These are phyloP conservation scores for Arabidopsis thaliana DNA, from an alignment of 345 rosid genomes.

Conservation along the genomic window TAIR10.1 NC_003075.7:16483001-16483500, in stretches of 20 bases:
- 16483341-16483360: slow-evolving; percentile 92
- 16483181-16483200: slow-evolving; percentile 83
- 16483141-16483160: slow-evolving; percentile 86
- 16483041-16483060: neutral
- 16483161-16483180: slow-evolving; percentile 89
- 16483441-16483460: slow-evolving; percentile 69
- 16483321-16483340: slow-evolving; percentile 77
- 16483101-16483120: slow-evolving; percentile 99
- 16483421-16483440: slow-evolving; percentile 83
- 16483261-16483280: slow-evolving; percentile 71
- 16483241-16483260: slow-evolving; percentile 74
- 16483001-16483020: slow-evolving; percentile 24
- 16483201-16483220: slow-evolving; percentile 88
- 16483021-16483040: slow-evolving; percentile 25
- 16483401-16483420: slow-evolving; percentile 82
- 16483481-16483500: neutral
- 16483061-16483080: slow-evolving; percentile 23
- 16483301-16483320: slow-evolving; percentile 74
- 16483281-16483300: slow-evolving; percentile 60
- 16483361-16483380: slow-evolving; percentile 84
- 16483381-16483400: slow-evolving; percentile 67
- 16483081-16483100: slow-evolving; percentile 49
- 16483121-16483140: slow-evolving; percentile 75
- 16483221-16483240: slow-evolving; percentile 90
- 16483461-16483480: slow-evolving; percentile 57